phyloP scores from a whole-genome alignment of 2,329 filamentous ascomycete genomes.

The Leptosphaerulina australis region DNA sequence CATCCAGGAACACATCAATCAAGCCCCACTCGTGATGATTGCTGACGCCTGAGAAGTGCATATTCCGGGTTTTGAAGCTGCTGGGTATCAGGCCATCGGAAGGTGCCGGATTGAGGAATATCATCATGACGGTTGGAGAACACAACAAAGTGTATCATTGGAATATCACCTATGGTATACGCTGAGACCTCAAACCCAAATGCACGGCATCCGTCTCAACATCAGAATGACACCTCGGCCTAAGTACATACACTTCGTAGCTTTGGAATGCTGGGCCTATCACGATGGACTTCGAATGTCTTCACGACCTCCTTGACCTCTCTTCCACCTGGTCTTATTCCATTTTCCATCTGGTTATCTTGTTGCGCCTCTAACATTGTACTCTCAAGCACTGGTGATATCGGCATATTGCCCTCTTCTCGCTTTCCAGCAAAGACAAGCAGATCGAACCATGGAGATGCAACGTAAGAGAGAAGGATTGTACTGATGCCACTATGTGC shows the following conservation, averaged over 20 bases:
- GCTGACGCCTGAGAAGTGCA: background rate
- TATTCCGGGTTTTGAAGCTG: background rate
- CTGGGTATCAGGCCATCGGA: background rate
- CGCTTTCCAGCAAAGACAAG: background rate
- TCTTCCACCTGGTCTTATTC: background rate
- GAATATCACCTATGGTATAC: too few species aligned
- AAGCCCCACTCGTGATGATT: constrained; percentile 3
- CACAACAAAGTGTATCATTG: background rate
- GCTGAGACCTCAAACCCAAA: background rate
- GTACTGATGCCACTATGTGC: constrained; percentile 46
- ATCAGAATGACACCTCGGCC: background rate
- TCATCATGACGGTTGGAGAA: background rate
- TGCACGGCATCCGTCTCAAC: background rate
- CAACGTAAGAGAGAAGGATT: background rate
- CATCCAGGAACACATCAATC: background rate
- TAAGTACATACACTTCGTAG: background rate
- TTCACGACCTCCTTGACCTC: background rate
- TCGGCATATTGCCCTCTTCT: background rate
- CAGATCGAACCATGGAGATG: background rate
- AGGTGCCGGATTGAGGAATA: background rate
- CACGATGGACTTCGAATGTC: background rate
- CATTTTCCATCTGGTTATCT: background rate
- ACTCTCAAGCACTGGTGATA: background rate
- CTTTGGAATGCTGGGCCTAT: background rate
- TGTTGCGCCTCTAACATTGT: background rate